Base-by-base conservation (phyloP, 1,284 basidiomycete species). In the Paramarasmius palmivorus region DNA sequence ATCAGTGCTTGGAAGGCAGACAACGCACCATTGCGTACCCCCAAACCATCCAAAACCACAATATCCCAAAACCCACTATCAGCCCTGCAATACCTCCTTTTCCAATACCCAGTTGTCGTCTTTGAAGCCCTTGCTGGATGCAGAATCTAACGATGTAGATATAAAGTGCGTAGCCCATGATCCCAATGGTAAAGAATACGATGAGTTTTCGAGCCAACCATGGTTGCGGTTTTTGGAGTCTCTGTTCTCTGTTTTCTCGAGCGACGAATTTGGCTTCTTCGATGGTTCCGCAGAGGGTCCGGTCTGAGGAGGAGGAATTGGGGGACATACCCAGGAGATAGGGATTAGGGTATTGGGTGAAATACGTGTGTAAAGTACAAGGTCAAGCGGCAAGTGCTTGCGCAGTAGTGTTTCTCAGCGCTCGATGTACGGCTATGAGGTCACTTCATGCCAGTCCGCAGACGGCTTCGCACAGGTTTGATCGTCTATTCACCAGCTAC, bases 41-140 rank as follows among this genome's bases (percentile, higher is more conserved):
- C 88, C 89, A 91, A 0, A 84, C 51, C 73, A 83, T 81, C 81
- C 90, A 85, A n/a, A 86, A 58, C 50, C 78, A 84, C 14, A 92
- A 63, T 2, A 88, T 57, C 36, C 73, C 32, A 15, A 38, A 15
- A 81, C 86, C 75, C 66, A 88, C 87, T 77, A 53, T 86, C 88
- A 44, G 77, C 67, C 0, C 67, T 68, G 53, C 75, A 68, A 17
- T 77, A 73, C 10, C 77, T 79, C 14, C 77, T 65, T 5, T 77
- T 74, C 3, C 66, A 65, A 8, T 57, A 59, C 45, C 72, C 64
- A 22, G 65, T 61, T 50, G 62, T 60, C 60, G 72, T 74, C 20
- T 91, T 78, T 76, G 88, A 6, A 42, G 22, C 15, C 25, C 4
- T 48, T 53, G 83, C 2, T 83, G 81, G 15, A 84, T 72, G 60